Percentiles rank a stretch among this genome's conserved stretches.
Conservation (phyloP, 1,139 yeast species). For the Yamadazyma pseudoaaseri region DNA sequence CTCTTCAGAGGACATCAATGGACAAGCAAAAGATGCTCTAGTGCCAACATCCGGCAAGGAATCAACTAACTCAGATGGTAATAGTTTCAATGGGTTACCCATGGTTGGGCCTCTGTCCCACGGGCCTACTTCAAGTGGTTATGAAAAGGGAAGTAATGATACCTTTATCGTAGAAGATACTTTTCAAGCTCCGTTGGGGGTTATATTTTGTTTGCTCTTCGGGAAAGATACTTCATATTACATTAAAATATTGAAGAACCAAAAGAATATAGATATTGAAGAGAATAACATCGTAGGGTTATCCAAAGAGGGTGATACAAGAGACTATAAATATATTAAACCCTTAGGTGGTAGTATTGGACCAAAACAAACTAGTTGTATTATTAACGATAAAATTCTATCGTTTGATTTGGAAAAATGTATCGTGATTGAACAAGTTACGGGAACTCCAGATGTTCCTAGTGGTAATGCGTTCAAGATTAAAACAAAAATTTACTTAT, state of each 20-base stretch:
- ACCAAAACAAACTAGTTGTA: constrained; percentile 89
- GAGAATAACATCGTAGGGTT: constrained; percentile 49
- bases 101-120: constrained; percentile 39
- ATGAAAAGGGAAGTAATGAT: constrained; percentile 57
- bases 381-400: constrained; percentile 69
- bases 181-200: constrained; percentile 79
- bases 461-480: constrained; percentile 82
- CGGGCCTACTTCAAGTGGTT: constrained; percentile 36
- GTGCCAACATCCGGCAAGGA: constrained; percentile 4
- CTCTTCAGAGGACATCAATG: constrained; percentile 1
- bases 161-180: constrained; percentile 60
- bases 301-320: constrained; percentile 27
- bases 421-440: constrained; percentile 62
- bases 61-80: constrained; percentile 6
- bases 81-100: constrained; percentile 35
- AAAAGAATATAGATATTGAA: constrained; percentile 69
- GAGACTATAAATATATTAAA: constrained; percentile 72
- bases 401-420: constrained; percentile 57
- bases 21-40: neutral
- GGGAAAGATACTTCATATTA: constrained; percentile 69
- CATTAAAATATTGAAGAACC: constrained; percentile 56
- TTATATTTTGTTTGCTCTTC: constrained; percentile 64
- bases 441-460: constrained; percentile 93
- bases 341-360: constrained; percentile 86
- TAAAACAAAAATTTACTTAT: constrained; percentile 60